phyloP scores from a whole-genome alignment of 1,139 yeast species.

The Diutina scorzettiae region DNA sequence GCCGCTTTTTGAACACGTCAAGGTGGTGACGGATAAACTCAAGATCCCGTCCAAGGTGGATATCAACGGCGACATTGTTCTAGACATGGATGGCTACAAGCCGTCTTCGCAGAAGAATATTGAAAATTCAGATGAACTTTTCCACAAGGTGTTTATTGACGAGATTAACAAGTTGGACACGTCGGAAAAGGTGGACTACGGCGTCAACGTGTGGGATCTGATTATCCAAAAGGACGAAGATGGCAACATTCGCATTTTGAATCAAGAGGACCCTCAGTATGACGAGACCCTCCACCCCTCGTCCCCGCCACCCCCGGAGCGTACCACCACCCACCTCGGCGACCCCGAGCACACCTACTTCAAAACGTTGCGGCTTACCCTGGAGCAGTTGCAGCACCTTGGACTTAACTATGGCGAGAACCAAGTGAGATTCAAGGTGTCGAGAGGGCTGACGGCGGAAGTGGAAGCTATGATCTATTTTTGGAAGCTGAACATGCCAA shows the following conservation, averaged over 20 bases:
- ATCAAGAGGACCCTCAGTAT: constrained; percentile 8
- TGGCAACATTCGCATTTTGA: constrained; percentile 56
- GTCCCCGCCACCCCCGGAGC: constrained; percentile 7
- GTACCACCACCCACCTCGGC: constrained; percentile 13
- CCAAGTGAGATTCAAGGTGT: constrained; percentile 64
- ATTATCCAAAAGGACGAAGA: constrained; percentile 43
- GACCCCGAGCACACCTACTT: constrained; percentile 35
- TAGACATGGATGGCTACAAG: constrained; percentile 96
- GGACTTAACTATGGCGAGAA: constrained; percentile 72
- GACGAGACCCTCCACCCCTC: constrained; percentile 9
- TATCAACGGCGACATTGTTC: constrained; percentile 78
- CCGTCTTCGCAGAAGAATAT: constrained; percentile 64
- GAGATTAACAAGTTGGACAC: constrained; percentile 21
- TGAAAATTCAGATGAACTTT: constrained; percentile 55
- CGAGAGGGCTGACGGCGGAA: constrained; percentile 62
- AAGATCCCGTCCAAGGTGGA: constrained; percentile 86
- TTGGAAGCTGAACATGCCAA: constrained; percentile 80
- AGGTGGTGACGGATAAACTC: constrained; percentile 55
- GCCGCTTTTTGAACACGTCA: constrained; percentile 51
- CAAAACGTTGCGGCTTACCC: constrained; percentile 81
- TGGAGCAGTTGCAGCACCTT: constrained; percentile 73
- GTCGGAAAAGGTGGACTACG: constrained; percentile 14
- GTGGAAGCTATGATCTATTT: constrained; percentile 63
- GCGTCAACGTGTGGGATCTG: constrained; percentile 22
- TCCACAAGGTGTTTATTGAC: constrained; percentile 61